Conservation (phyloP, 768 basidiomycete genomes). For the Naematelia aurantialba region DNA sequence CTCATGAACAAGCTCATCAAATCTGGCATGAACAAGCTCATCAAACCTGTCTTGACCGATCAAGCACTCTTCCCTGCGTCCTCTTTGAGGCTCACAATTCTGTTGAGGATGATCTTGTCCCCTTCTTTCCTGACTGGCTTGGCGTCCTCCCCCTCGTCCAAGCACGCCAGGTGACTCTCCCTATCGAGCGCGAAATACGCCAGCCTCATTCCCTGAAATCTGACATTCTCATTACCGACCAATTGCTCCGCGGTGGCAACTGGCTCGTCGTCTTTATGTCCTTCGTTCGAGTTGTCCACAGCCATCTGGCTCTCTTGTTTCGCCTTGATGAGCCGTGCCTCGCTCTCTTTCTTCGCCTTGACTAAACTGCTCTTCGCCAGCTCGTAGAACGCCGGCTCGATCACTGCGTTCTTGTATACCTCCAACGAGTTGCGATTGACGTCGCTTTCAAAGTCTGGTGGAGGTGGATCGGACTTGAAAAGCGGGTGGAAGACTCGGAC, state of each 20-base stretch:
- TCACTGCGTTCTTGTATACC: slow-evolving; percentile 70
- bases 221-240: slow-evolving; percentile 82
- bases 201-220: slow-evolving; percentile 94
- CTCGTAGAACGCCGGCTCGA: slow-evolving; percentile 85
- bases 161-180: slow-evolving; percentile 66
- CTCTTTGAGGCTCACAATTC: slow-evolving; percentile 91
- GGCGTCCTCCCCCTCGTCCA: slow-evolving; percentile 58
- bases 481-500: slow-evolving; percentile 86
- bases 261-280: slow-evolving; percentile 56
- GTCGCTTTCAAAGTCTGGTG: slow-evolving; percentile 75
- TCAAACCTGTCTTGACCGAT: neutral
- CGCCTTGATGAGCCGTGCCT: slow-evolving; percentile 57
- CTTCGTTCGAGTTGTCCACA: slow-evolving; percentile 14
- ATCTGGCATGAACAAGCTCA: neutral
- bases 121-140: slow-evolving; percentile 59
- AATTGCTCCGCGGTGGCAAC: slow-evolving; percentile 72
- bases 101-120: slow-evolving; percentile 80
- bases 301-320: slow-evolving; percentile 53
- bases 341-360: slow-evolving; percentile 60
- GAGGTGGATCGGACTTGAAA: slow-evolving; percentile 90
- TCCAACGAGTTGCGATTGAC: slow-evolving; percentile 78
- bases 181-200: slow-evolving; percentile 93
- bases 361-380: slow-evolving; percentile 66
- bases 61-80: slow-evolving; percentile 69
- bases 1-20: no score